Evolutionary conservation across 352 stramenopile genomes (phyloP).

Genomic region (Pythium myriotylum): DNA sequence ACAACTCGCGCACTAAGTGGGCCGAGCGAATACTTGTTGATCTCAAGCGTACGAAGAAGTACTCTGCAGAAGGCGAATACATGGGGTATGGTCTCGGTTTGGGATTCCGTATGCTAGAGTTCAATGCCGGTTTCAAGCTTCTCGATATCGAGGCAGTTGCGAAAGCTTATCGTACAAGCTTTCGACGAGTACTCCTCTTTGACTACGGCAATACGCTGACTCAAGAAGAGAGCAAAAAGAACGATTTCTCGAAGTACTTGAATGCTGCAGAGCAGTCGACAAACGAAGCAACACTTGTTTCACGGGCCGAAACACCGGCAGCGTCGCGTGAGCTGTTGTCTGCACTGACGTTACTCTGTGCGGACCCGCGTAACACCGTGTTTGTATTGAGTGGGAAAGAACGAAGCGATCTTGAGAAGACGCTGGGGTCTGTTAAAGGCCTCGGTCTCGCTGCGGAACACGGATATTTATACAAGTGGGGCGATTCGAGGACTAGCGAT

Average conservation of each 20-base stretch:
- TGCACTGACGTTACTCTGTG: slow-evolving; percentile 91
- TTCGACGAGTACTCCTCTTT: slow-evolving; percentile 94
- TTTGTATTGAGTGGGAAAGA: slow-evolving; percentile 98
- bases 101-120: slow-evolving; percentile 96
- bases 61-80: slow-evolving; percentile 89
- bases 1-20: slow-evolving; percentile 97
- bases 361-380: slow-evolving; percentile 96
- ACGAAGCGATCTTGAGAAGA: slow-evolving; percentile 93
- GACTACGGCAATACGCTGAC: slow-evolving; percentile 99
- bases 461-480: slow-evolving; percentile 98
- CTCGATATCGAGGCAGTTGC: slow-evolving; percentile 92
- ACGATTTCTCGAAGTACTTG: slow-evolving; percentile 89
- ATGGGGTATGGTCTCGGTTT: slow-evolving; percentile 94
- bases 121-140: slow-evolving; percentile 95
- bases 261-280: slow-evolving; percentile 34
- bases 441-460: slow-evolving; percentile 98
- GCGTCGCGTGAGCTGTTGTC: slow-evolving; percentile 81
- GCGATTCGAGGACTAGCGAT: slow-evolving; percentile 35
- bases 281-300: slow-evolving; percentile 37
- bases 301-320: slow-evolving; percentile 40
- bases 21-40: slow-evolving; percentile 97
- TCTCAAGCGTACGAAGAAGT: slow-evolving; percentile 94
- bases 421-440: slow-evolving; percentile 92
- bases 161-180: slow-evolving; percentile 87
- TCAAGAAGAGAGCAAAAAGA: slow-evolving; percentile 76